Percentiles rank a stretch among this genome's conserved stretches.
phyloP scores from a whole-genome alignment of 192 early-diverging fungal genomes.

The Physocladia obscura region DNA sequence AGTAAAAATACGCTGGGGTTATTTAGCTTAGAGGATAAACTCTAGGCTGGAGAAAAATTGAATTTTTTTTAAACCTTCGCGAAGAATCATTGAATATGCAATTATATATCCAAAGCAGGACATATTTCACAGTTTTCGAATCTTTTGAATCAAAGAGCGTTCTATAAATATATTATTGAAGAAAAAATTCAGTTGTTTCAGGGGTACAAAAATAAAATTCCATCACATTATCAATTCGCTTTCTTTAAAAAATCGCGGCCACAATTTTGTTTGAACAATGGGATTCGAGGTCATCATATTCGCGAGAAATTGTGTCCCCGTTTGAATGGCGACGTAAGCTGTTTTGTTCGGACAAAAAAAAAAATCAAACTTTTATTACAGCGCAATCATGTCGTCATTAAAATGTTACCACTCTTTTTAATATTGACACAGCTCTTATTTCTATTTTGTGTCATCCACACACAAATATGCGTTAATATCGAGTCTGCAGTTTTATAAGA shows the following conservation, averaged over 20 bases:
- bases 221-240: constrained; percentile 38
- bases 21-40: not conserved
- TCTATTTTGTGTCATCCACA: too few relatives aligned
- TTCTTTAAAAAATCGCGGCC: constrained; percentile 45
- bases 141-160: constrained; percentile 36
- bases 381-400: too few relatives aligned
- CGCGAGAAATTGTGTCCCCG: constrained; percentile 47
- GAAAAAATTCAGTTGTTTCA: not conserved
- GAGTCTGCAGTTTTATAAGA: too few relatives aligned
- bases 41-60: not conserved
- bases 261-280: constrained; percentile 42
- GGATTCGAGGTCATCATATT: constrained; percentile 56
- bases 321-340: constrained; percentile 40
- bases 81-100: constrained; percentile 37
- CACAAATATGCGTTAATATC: too few relatives aligned
- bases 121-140: constrained; percentile 31
- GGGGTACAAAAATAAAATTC: not conserved
- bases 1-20: not conserved
- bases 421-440: too few relatives aligned
- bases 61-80: constrained; percentile 24
- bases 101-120: constrained; percentile 45
- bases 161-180: constrained; percentile 15
- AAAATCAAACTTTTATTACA: too few relatives aligned
- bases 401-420: too few relatives aligned
- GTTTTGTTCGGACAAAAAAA: not conserved